Percentiles rank a stretch among this genome's conserved stretches.
Evolutionary conservation across 768 basidiomycete genomes (phyloP).

Genomic region (Peribolospora kevripleyi): DNA sequence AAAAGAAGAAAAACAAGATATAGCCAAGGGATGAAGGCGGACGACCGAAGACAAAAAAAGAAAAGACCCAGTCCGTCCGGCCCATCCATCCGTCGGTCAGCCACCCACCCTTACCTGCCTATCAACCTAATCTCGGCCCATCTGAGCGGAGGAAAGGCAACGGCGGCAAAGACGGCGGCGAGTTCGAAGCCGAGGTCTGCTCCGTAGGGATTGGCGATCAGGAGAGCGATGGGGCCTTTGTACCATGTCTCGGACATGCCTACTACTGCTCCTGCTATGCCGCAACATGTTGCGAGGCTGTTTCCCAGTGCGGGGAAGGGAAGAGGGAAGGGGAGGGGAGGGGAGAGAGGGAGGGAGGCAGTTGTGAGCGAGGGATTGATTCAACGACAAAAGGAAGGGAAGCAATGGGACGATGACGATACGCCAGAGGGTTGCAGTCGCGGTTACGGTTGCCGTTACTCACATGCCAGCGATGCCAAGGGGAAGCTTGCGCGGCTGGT

Average conservation of each 20-base stretch:
- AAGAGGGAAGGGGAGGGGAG: constrained; percentile 14
- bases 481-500: constrained; percentile 6
- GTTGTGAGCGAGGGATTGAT: too few species aligned
- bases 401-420: too few species aligned
- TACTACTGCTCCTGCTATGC: constrained; percentile 28
- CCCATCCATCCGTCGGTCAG: too few species aligned
- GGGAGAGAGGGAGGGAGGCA: neutral
- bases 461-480: constrained; percentile 5
- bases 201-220: constrained; percentile 4
- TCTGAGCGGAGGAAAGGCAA: constrained; percentile 28
- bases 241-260: constrained; percentile 11
- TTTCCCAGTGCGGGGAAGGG: constrained; percentile 15
- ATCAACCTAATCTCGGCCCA: constrained; percentile 26
- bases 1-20: too few species aligned
- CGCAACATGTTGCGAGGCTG: constrained; percentile 24
- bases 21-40: too few species aligned
- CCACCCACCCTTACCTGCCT: constrained; percentile 7
- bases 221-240: constrained; percentile 5
- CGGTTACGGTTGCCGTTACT: too few species aligned
- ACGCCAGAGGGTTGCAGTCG: too few species aligned
- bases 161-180: constrained; percentile 26
- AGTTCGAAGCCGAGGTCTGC: constrained; percentile 19
- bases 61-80: too few species aligned
- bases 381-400: too few species aligned
- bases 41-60: too few species aligned